phyloP scores from a whole-genome alignment of 495 filamentous ascomycete species.

The Penicillium dipodomyicola region DNA sequence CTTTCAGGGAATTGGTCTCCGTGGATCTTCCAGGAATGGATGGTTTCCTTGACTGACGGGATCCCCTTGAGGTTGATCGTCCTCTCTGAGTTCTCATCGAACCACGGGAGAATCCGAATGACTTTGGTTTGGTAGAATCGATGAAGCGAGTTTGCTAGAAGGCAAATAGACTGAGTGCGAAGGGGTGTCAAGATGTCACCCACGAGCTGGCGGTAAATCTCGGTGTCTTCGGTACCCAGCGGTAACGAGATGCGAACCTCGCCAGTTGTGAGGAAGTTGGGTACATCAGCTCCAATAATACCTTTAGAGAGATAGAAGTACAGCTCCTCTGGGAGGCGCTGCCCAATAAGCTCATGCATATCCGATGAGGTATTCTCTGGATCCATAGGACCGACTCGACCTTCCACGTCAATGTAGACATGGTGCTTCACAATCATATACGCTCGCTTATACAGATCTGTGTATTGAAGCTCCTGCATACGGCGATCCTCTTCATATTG shows the following conservation, averaged over 20 bases:
- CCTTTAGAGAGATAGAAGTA: constrained; percentile 88
- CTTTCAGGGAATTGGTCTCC: constrained; percentile 47
- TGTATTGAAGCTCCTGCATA: constrained; percentile 67
- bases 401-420: constrained; percentile 70
- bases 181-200: constrained; percentile 66
- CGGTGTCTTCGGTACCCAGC: constrained; percentile 74
- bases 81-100: constrained; percentile 63
- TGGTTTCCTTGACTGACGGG: constrained; percentile 56
- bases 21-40: constrained; percentile 73
- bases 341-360: constrained; percentile 82
- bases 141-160: constrained; percentile 74
- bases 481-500: constrained; percentile 70
- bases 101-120: constrained; percentile 80
- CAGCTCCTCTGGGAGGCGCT: constrained; percentile 85
- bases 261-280: constrained; percentile 76
- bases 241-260: constrained; percentile 73
- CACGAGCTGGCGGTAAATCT: constrained; percentile 78
- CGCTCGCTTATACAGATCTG: constrained; percentile 79
- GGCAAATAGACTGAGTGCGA: constrained; percentile 68
- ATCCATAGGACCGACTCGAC: constrained; percentile 69
- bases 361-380: constrained; percentile 69
- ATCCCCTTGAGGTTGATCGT: constrained; percentile 65
- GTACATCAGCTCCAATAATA: constrained; percentile 71
- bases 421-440: constrained; percentile 85
- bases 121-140: constrained; percentile 75